Percentiles rank a stretch among this genome's conserved stretches.
Evolutionary conservation across 2,329 filamentous ascomycete genomes (phyloP).

Genomic region (Fusarium zealandicum): DNA sequence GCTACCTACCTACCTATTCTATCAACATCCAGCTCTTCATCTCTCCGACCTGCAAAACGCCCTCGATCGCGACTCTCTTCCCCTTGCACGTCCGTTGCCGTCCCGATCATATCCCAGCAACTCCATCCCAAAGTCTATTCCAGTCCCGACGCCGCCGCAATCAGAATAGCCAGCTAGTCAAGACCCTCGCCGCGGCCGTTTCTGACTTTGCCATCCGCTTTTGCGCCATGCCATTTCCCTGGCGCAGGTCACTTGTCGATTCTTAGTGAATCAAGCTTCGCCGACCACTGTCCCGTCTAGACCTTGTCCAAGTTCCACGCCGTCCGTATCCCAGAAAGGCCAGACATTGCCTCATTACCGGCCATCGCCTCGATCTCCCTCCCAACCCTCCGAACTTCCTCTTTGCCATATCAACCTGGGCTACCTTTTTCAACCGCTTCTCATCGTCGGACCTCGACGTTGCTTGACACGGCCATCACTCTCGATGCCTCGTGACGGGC

Average conservation of each 20-base stretch:
- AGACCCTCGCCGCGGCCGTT: slow-evolving; percentile 23
- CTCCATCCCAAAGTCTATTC: slow-evolving; percentile 33
- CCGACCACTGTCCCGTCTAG: slow-evolving; percentile 15
- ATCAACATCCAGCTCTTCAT: slow-evolving; percentile 1
- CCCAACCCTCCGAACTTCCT: slow-evolving; percentile 1
- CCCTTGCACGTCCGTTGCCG: background rate
- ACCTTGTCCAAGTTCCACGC: slow-evolving; percentile 25
- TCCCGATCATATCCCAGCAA: slow-evolving; percentile 3
- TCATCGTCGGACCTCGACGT: slow-evolving; percentile 6
- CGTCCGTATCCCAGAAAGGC: slow-evolving; percentile 4
- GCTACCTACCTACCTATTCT: slow-evolving; percentile 1
- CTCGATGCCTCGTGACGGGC: slow-evolving; percentile 39
- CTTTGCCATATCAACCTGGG: background rate
- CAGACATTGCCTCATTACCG: slow-evolving; percentile 12
- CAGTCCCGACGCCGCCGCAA: slow-evolving; percentile 30
- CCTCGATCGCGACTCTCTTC: background rate
- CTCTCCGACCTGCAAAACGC: background rate
- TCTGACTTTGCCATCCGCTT: slow-evolving; percentile 22
- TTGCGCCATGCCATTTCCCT: slow-evolving; percentile 36
- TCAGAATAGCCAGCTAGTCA: slow-evolving; percentile 29
- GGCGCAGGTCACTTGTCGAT: slow-evolving; percentile 32
- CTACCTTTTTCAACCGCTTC: background rate
- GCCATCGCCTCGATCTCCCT: slow-evolving; percentile 19
- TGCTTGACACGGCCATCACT: slow-evolving; percentile 18
- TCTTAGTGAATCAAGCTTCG: slow-evolving; percentile 26